phyloP scores from a whole-genome alignment of 495 filamentous ascomycete genomes.

The Neurospora terricola region DNA sequence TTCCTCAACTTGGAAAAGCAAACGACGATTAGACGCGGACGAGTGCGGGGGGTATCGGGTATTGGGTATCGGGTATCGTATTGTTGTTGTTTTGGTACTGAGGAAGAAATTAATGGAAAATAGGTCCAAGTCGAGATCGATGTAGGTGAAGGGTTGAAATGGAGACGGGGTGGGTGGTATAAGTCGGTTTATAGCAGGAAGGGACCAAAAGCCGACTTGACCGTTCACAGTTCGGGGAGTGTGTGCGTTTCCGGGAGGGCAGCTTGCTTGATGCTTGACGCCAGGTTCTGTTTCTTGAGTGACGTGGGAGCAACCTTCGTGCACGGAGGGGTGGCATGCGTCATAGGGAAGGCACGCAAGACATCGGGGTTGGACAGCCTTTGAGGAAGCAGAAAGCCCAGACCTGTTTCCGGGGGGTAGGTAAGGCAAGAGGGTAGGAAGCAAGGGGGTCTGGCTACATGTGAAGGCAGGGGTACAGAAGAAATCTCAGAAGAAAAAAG shows the following conservation, averaged over 20 bases:
- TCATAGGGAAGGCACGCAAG: constrained; percentile 12
- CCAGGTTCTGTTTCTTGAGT: neutral
- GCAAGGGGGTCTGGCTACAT: neutral
- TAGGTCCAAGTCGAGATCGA: neutral
- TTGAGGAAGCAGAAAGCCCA: neutral
- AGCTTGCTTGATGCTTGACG: neutral
- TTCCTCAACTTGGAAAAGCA: neutral
- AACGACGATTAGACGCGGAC: neutral
- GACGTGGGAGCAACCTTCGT: constrained; percentile 1
- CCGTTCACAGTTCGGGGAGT: neutral
- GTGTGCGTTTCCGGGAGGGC: neutral
- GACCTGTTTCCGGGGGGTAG: neutral
- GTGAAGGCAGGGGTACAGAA: neutral
- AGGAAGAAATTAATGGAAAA: neutral
- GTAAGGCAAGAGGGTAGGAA: neutral
- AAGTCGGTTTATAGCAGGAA: constrained; percentile 8
- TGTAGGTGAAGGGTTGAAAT: neutral
- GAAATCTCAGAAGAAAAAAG: neutral
- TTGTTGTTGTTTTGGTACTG: neutral
- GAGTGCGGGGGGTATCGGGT: neutral
- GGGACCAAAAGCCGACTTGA: neutral
- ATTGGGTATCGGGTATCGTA: neutral
- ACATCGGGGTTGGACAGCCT: neutral
- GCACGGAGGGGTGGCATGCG: constrained; percentile 7
- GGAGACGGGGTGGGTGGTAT: neutral